A percentile compares a stretch with the other conserved stretches of the same genome.
These are phyloP conservation scores for Rhododendron simsii DNA, from an alignment of 148 eudicot genomes.

Conservation along the genomic window DNA sequence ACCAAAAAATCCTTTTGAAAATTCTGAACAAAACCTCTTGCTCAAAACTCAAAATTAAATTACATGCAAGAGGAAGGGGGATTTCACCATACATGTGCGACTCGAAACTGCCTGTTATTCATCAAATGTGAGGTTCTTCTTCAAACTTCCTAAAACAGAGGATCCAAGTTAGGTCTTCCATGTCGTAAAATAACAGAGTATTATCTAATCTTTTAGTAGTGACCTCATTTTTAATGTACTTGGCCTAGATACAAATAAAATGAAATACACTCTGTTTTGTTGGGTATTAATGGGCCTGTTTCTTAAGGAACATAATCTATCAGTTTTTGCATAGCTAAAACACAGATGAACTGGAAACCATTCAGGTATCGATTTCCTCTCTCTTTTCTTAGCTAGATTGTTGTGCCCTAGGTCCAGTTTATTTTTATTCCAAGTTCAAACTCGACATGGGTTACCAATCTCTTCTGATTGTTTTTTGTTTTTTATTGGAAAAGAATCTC, in stretches of 20 bases:
- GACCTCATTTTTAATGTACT: background rate
- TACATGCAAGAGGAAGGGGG: too few species aligned
- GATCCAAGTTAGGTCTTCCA: background rate
- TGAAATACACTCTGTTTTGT: background rate
- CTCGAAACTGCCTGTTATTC: too few species aligned
- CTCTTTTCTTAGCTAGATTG: background rate
- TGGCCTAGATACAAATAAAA: background rate
- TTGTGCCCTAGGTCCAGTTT: background rate
- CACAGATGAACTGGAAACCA: background rate
- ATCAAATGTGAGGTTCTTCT: too few species aligned
- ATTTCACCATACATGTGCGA: too few species aligned
- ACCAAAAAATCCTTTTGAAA: background rate
- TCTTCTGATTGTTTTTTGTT: background rate
- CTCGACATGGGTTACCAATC: background rate
- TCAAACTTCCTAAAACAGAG: background rate
- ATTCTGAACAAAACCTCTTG: background rate
- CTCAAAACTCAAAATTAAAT: background rate
- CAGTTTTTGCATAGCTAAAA: background rate
- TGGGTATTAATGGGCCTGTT: background rate
- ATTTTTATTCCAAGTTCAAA: background rate
- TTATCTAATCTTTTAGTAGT: background rate
- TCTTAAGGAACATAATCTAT: background rate
- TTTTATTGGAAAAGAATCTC: background rate
- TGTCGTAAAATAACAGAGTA: background rate
- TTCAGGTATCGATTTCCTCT: background rate